Evolutionary conservation across 768 basidiomycete species (phyloP), one percentile per base, ranked within the genome.

Genomic region (Rickenella mellea): DNA sequence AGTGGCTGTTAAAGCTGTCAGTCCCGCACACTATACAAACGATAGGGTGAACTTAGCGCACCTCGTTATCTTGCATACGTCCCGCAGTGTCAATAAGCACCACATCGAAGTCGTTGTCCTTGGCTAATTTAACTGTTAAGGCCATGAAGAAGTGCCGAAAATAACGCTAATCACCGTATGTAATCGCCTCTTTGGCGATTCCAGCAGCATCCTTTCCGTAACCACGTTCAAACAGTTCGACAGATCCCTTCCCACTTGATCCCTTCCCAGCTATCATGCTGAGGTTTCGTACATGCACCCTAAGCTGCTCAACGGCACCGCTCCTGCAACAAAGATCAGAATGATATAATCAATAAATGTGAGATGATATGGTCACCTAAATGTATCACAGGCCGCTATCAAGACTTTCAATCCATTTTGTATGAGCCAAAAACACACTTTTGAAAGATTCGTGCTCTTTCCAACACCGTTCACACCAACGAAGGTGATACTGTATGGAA

Each of bases 171-270:
- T 39, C 54, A 90, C 92, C 96, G 60, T 90, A 85, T 10, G 74
- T 64, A 42, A 98, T 88, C 20, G 96, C 94, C 57, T 99, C 94
- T 59, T 80, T 91, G 3, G 93, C 94, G 39, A 99, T 99, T 6
- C 86, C 89, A 20, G 96, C 94, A n/a, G 94, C 93, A 54, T 99
- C 96, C 64, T 97, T 98, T 2, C 96, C 96, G 58, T 99, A 99
- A 2, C 96, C 96, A 46, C 83, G 76, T 63, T 99, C 94, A 56
- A 84, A 99, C 36, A 98, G 67, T 64, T 98, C 96, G 27, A 99
- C 88, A 40, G 80, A 73, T 7, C 78, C 74, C 58, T 79, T 83
- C 55, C 77, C 83, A 48, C 75, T 58, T 22, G 47, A 73, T 1
- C 71, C 65, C 5, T 78, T 78, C 1, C 80, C 81, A 47, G 80